phyloP scores from a whole-genome alignment of 305 asterid species.

The Ruellia speciosa region DNA sequence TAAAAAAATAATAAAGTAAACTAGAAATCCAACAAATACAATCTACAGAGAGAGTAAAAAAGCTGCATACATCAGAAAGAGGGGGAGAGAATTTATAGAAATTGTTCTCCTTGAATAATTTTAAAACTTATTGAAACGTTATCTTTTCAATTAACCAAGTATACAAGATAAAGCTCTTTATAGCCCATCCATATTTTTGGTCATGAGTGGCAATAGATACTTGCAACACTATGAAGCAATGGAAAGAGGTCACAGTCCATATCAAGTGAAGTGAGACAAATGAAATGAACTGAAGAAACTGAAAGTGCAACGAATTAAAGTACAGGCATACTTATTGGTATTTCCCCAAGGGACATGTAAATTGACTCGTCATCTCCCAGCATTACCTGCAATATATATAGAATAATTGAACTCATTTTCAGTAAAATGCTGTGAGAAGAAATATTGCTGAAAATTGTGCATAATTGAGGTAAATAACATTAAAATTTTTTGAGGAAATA shows the following conservation, averaged over 20 bases:
- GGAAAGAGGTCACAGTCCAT: not conserved
- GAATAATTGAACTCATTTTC: not conserved
- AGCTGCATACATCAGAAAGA: no score
- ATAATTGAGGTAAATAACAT: no score
- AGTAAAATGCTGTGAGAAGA: no score
- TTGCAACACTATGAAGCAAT: not conserved
- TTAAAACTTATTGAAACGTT: not conserved
- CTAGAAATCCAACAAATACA: no score
- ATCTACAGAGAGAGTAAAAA: no score
- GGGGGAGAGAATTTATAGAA: not conserved
- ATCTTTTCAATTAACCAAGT: not conserved
- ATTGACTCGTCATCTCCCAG: conserved; percentile 72
- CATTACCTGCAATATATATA: conserved; percentile 60
- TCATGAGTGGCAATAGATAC: not conserved
- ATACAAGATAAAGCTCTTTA: not conserved
- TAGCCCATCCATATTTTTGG: not conserved
- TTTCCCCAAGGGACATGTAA: conserved; percentile 92
- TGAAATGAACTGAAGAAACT: not conserved
- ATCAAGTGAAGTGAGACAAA: not conserved
- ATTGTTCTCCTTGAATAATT: no score
- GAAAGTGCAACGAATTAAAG: conserved; percentile 6
- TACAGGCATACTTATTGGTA: conserved; percentile 70
- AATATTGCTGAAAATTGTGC: no score
- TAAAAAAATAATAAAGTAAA: no score
- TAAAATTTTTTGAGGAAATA: no score